Evolutionary conservation across 2,329 filamentous ascomycete species (phyloP).

Genomic region (Calonectria ilicicola): DNA sequence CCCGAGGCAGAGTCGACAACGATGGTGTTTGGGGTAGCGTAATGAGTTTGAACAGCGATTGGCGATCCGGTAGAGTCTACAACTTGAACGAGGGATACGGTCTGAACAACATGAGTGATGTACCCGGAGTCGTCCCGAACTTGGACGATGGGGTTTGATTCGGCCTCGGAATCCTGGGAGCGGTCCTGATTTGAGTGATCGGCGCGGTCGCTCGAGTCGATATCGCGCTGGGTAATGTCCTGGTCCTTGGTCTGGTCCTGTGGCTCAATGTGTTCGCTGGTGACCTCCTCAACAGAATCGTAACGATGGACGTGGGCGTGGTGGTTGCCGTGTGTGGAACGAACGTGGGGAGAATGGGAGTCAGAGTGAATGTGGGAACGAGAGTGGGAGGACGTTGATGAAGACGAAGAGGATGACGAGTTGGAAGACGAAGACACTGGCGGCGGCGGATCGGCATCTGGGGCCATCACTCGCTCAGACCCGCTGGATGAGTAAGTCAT

Average conservation of each 20-base stretch:
- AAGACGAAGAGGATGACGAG: slow-evolving; percentile 29
- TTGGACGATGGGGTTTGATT: slow-evolving; percentile 30
- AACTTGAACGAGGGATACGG: slow-evolving; percentile 66
- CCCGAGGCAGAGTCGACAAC: slow-evolving; percentile 51
- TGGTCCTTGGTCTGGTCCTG: slow-evolving; percentile 24
- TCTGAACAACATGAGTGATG: slow-evolving; percentile 63
- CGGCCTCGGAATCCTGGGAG: slow-evolving; percentile 38
- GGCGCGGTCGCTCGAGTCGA: slow-evolving; percentile 32
- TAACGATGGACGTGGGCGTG: slow-evolving; percentile 35
- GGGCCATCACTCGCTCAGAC: slow-evolving; percentile 54
- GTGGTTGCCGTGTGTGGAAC: slow-evolving; percentile 30
- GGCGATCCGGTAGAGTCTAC: slow-evolving; percentile 62
- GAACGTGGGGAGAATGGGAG: slow-evolving; percentile 27
- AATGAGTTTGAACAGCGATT: slow-evolving; percentile 58
- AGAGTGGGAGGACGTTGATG: slow-evolving; percentile 36
- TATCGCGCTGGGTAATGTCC: slow-evolving; percentile 39
- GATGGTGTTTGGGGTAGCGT: slow-evolving; percentile 52
- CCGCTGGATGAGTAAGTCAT: slow-evolving; percentile 51
- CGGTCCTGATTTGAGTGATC: slow-evolving; percentile 39
- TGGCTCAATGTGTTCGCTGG: slow-evolving; percentile 27
- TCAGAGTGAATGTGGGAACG: slow-evolving; percentile 43
- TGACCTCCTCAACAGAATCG: slow-evolving; percentile 13
- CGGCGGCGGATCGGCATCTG: slow-evolving; percentile 38
- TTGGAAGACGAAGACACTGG: slow-evolving; percentile 27
- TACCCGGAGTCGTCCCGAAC: slow-evolving; percentile 39